Conservation (phyloP, 345 rosid species). For the Punica granatum region DNA sequence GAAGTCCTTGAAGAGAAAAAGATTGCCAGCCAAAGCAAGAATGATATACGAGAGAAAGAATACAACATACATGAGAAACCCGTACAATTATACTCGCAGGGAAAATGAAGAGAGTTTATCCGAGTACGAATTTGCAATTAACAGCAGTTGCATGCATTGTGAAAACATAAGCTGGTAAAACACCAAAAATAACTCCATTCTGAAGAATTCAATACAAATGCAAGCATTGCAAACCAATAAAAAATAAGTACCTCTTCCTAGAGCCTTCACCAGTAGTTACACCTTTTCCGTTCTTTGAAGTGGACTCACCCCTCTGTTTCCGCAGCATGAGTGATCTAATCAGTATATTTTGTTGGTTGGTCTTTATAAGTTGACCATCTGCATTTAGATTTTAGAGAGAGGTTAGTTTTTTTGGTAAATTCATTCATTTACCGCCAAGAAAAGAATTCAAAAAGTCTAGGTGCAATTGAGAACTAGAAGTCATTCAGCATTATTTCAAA, state of each 20-base stretch:
- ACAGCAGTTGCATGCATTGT: background rate
- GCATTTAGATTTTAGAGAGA: conserved; percentile 21
- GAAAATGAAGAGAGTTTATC: background rate
- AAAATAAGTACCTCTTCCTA: conserved; percentile 55
- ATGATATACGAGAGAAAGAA: background rate
- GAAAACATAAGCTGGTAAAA: background rate
- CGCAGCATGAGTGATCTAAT: conserved; percentile 76
- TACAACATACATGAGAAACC: background rate
- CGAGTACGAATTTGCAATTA: background rate
- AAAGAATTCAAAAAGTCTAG: background rate
- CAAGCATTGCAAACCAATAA: conserved; percentile 5
- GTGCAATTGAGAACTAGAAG: background rate
- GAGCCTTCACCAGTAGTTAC: conserved; percentile 46
- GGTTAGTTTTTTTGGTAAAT: conserved; percentile 10
- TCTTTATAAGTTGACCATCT: conserved; percentile 74
- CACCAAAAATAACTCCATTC: background rate
- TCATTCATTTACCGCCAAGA: conserved; percentile 4
- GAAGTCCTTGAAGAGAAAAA: conserved; percentile 39
- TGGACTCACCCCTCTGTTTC: conserved; percentile 60
- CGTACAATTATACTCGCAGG: background rate
- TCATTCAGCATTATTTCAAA: background rate
- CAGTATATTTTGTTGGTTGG: conserved; percentile 83
- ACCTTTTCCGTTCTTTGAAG: conserved; percentile 50
- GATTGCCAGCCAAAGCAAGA: background rate
- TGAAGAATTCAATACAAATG: background rate